These are phyloP conservation scores for Penicillium capsulatum DNA, from an alignment of 2,329 filamentous ascomycete species.

Conservation along the genomic window DNA sequence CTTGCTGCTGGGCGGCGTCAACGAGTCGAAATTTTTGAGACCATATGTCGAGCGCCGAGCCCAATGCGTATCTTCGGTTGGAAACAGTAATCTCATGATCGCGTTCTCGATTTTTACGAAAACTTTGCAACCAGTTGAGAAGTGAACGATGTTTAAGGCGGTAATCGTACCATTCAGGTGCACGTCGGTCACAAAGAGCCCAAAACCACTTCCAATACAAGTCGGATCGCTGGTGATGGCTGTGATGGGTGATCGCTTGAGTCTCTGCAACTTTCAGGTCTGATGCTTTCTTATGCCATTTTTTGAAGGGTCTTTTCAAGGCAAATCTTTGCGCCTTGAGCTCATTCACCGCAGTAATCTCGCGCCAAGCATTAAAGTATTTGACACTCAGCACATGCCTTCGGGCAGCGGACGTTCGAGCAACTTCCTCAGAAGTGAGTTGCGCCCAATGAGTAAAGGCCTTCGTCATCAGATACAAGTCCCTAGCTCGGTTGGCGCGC, in stretches of 20 bases:
- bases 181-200: slow-evolving; percentile 42
- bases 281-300: slow-evolving; percentile 49
- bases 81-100: slow-evolving; percentile 36
- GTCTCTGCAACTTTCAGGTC: slow-evolving; percentile 34
- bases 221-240: slow-evolving; percentile 28
- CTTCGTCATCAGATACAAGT: slow-evolving; percentile 61
- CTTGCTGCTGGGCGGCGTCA: slow-evolving; percentile 27
- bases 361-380: slow-evolving; percentile 66
- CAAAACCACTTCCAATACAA: slow-evolving; percentile 45
- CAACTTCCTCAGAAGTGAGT: slow-evolving; percentile 59
- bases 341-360: slow-evolving; percentile 60
- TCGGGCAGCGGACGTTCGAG: slow-evolving; percentile 63
- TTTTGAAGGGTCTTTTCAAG: slow-evolving; percentile 51
- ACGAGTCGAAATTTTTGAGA: slow-evolving; percentile 30
- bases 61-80: slow-evolving; percentile 27
- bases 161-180: slow-evolving; percentile 42
- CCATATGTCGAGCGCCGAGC: slow-evolving; percentile 34
- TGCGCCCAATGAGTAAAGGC: slow-evolving; percentile 67
- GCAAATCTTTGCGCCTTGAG: slow-evolving; percentile 50
- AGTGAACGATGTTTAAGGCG: slow-evolving; percentile 41
- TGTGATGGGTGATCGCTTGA: slow-evolving; percentile 29
- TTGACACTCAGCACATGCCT: slow-evolving; percentile 65
- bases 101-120: slow-evolving; percentile 39
- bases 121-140: slow-evolving; percentile 39
- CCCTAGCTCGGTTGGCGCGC: slow-evolving; percentile 60